Conservation (phyloP, 306 rosid species). For the Boehmeria nivea region DNA sequence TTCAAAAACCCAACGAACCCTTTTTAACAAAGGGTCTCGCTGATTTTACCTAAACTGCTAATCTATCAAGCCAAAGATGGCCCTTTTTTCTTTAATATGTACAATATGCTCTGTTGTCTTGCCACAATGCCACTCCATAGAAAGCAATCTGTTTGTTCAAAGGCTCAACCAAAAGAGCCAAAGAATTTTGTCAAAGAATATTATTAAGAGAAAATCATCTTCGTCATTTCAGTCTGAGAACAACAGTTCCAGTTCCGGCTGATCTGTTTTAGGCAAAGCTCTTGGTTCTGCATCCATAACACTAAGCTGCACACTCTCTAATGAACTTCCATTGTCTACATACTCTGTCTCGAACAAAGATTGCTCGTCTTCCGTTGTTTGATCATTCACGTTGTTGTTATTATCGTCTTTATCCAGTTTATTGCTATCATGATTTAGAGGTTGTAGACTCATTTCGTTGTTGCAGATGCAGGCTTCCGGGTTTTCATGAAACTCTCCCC, state of each 20-base stretch:
- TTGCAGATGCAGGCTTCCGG: conserved; percentile 82
- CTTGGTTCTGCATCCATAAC: conserved; percentile 23
- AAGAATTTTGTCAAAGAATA: conserved; percentile 14
- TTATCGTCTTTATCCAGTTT: conserved; percentile 20
- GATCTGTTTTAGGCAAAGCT: conserved; percentile 28
- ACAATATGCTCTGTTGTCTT: conserved; percentile 22
- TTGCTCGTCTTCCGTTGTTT: conserved; percentile 38
- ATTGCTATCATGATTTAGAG: conserved; percentile 17
- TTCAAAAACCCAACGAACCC: too few relatives aligned
- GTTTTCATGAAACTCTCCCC: conserved; percentile 81
- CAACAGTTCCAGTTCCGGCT: conserved; percentile 56
- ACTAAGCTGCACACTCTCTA: conserved; percentile 18
- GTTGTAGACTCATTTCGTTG: conserved; percentile 12
- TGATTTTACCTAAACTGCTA: conserved; percentile 15
- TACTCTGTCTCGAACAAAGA: conserved; percentile 45
- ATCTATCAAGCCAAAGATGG: conserved; percentile 4
- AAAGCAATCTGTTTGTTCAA: conserved; percentile 8
- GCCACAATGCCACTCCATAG: too few relatives aligned
- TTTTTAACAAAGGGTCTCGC: neutral
- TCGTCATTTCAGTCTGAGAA: conserved; percentile 49
- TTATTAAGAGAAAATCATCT: conserved; percentile 1
- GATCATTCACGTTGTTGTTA: conserved; percentile 28
- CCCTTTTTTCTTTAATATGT: conserved; percentile 20
- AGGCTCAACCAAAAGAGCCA: conserved; percentile 17
- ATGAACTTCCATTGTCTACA: conserved; percentile 23